Evolutionary conservation across 306 rosid species (phyloP), one percentile per base, ranked within the genome.

Genomic region (Sesbania bispinosa): DNA sequence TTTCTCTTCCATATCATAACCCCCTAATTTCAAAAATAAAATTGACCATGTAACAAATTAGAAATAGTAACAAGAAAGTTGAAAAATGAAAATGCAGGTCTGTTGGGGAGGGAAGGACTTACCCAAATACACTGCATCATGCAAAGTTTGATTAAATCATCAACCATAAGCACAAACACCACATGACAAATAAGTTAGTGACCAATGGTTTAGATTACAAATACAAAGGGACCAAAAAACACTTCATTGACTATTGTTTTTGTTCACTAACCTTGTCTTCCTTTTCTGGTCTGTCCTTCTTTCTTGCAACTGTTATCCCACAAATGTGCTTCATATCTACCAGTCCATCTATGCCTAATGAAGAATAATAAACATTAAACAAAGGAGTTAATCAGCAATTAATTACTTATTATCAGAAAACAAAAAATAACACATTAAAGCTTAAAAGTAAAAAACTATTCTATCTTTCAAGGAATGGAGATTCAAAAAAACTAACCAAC

Each of bases 291-390:
- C 52, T 94, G 99, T 50, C 99, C 99, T 79, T 94, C 97, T 74
- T 94, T 91, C 89, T 94, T 94, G 84, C 97, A 94, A 60, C 96
- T 91, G 62, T 94, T 94, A 81, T 94, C 99, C 99, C 99, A 94
- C 51, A 94, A 88, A 86, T 94, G 98, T 6, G 98, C 97, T 81
- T 94, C 97, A 61, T 94, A 94, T 81, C 99, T 86, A 39, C 99
- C 99, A 16, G 99, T 94, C 99, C 99, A 94, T 69, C 99, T 83
- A 64, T 94, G 99, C 72, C 99, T 94, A 67, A n/a, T 32, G 7
- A 0, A 76, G 3, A 41, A 23, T 0, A n/a, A n/a, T n/a, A n/a
- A n/a, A n/a, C n/a, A n/a, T n/a, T n/a, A 27, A 58, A 5, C 23
- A 39, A 11, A 10, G 1, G 15, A 16, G 15, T 50, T 58, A 42